Evolutionary conservation across 2,329 filamentous ascomycete genomes (phyloP).

Genomic region (Emergomyces pasteurianus): DNA sequence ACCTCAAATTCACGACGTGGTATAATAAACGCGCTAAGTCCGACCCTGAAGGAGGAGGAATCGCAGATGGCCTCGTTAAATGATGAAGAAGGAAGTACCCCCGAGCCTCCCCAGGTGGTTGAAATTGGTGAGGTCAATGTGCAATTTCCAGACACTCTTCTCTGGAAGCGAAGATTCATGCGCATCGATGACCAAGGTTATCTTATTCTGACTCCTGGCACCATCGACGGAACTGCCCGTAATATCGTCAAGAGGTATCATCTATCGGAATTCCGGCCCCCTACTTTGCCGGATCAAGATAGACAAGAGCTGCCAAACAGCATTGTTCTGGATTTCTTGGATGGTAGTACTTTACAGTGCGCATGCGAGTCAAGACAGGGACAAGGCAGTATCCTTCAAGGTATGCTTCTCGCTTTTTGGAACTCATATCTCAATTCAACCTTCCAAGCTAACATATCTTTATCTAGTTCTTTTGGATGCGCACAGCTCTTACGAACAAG

Average conservation of each 20-base stretch:
- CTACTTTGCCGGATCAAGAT: constrained; percentile 78
- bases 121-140: constrained; percentile 87
- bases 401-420: constrained; percentile 25
- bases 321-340: constrained; percentile 50
- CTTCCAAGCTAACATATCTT: neutral
- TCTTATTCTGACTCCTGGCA: constrained; percentile 63
- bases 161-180: constrained; percentile 91
- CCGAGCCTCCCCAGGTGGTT: constrained; percentile 40
- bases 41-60: constrained; percentile 27
- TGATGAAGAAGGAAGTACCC: constrained; percentile 8
- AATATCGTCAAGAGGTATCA: constrained; percentile 69
- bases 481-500: constrained; percentile 1
- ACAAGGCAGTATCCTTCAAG: constrained; percentile 40
- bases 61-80: constrained; percentile 24
- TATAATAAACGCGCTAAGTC: constrained; percentile 26
- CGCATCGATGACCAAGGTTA: constrained; percentile 74
- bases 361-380: constrained; percentile 47
- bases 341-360: constrained; percentile 51
- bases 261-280: constrained; percentile 67
- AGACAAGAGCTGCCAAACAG: constrained; percentile 88
- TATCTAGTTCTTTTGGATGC: constrained; percentile 4
- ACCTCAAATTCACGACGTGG: constrained; percentile 41
- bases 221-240: constrained; percentile 46
- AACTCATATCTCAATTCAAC: neutral
- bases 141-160: constrained; percentile 87